These are phyloP conservation scores for Quercus aquifolioides DNA, from an alignment of 306 rosid species.

Conservation along the genomic window DNA sequence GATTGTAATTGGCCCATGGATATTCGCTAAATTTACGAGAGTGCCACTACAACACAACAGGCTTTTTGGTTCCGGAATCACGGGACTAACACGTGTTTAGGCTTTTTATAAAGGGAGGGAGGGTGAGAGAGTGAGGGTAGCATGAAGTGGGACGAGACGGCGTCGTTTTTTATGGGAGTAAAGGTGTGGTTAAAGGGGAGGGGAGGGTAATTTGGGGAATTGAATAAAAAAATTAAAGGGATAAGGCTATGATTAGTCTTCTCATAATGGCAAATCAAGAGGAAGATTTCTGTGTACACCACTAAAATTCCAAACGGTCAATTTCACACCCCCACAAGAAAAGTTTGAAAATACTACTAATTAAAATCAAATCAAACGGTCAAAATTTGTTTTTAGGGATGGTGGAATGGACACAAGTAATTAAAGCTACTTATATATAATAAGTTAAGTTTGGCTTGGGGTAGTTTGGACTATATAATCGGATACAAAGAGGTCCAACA, in stretches of 20 bases:
- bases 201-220: slow-evolving; percentile 9
- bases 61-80: slow-evolving; percentile 32
- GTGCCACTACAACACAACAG: slow-evolving; percentile 9
- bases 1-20: slow-evolving; percentile 3
- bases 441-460: no score
- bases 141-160: neutral
- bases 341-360: neutral
- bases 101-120: slow-evolving; percentile 23
- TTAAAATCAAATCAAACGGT: no score
- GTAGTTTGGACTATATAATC: no score
- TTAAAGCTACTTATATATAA: no score
- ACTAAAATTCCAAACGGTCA: slow-evolving; percentile 22
- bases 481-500: no score
- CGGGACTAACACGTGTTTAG: slow-evolving; percentile 47
- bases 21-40: neutral
- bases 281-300: slow-evolving; percentile 6
- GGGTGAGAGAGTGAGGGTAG: no score
- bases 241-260: slow-evolving; percentile 18
- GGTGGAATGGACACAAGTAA: no score
- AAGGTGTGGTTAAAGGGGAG: neutral
- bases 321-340: neutral
- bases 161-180: neutral
- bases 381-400: no score
- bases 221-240: neutral
- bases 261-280: neutral